Percentiles rank a stretch among this genome's conserved stretches.
Conservation (phyloP, 495 filamentous ascomycete genomes). For the Penicillium pancosmium region DNA sequence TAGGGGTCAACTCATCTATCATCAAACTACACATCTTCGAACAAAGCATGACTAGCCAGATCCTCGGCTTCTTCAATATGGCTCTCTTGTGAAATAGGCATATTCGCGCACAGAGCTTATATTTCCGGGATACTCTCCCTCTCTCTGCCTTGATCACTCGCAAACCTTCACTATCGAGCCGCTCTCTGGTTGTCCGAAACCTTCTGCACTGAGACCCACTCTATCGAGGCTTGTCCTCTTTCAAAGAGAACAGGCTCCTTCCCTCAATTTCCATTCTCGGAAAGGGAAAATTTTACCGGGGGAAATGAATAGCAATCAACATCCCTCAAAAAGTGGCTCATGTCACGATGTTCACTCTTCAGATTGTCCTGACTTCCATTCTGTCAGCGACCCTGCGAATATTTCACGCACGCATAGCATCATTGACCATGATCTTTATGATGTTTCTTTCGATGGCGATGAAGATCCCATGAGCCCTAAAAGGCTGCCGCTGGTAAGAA, state of each 20-base stretch:
- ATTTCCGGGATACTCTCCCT: background rate
- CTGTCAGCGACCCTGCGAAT: background rate
- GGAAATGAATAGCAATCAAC: background rate
- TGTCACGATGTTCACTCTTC: background rate
- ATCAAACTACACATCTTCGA: background rate
- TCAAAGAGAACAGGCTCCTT: background rate
- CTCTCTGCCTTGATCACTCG: background rate
- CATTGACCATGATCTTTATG: background rate
- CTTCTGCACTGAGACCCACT: background rate
- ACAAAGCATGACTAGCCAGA: background rate
- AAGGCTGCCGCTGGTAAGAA: slow-evolving; percentile 57
- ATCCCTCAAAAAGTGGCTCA: background rate
- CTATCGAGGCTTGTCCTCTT: background rate
- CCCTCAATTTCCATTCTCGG: background rate
- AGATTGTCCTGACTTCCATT: background rate
- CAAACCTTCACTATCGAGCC: too few species aligned
- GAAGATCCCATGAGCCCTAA: slow-evolving; percentile 1
- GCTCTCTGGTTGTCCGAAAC: background rate
- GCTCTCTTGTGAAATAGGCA: background rate
- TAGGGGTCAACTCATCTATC: background rate
- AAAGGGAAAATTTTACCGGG: background rate
- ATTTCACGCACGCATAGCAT: background rate
- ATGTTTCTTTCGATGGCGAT: slow-evolving; percentile 1
- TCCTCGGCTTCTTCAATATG: background rate
- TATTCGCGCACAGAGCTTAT: background rate